Conservation (phyloP, 2,329 filamentous ascomycete species). For the Phaeosphaeriaceae sp. region DNA sequence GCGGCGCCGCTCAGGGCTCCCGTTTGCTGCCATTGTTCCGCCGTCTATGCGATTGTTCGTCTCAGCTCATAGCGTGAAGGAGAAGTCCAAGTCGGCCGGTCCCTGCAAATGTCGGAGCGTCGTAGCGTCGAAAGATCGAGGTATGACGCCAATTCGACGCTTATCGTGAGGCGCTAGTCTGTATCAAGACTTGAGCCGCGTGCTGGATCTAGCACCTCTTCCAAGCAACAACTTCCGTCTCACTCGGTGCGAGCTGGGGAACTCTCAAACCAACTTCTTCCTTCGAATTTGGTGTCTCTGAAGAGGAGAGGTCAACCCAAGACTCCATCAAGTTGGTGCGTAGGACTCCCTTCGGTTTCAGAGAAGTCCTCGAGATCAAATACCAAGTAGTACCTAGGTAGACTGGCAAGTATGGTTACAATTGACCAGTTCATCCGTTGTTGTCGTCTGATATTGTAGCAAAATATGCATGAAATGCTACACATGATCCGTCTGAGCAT, state of each 20-base stretch:
- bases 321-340: no score
- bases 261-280: no score
- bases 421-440: no score
- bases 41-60: conserved; percentile 5
- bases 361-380: no score
- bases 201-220: neutral
- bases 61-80: conserved; percentile 24
- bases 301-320: no score
- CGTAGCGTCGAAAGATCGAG: conserved; percentile 1
- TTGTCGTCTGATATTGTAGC: neutral
- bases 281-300: no score
- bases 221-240: neutral
- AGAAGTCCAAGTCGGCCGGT: neutral
- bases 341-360: no score
- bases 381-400: no score
- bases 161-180: neutral
- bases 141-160: conserved; percentile 8
- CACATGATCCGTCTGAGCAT: no score
- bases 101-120: neutral
- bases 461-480: no score
- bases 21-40: conserved; percentile 38
- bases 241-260: no score
- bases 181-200: neutral
- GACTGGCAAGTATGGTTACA: no score
- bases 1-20: conserved; percentile 44